Base-by-base conservation (phyloP, 2,329 filamentous ascomycete genomes). In the Fusarium sp. region DNA sequence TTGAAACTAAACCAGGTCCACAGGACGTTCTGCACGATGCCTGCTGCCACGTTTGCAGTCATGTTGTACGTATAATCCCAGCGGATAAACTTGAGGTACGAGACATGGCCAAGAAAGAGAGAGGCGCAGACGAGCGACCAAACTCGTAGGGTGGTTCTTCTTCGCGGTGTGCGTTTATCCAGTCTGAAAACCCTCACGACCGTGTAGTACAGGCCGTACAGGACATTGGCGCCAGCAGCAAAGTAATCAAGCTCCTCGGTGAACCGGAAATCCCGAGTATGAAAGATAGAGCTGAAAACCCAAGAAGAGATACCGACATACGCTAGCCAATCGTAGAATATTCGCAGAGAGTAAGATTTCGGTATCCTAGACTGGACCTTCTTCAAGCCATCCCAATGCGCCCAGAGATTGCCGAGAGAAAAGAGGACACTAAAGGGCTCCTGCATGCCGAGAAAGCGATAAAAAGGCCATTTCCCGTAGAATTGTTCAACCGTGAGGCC, bases 11-110 rank as follows among this genome's bases (percentile, higher is more conserved):
- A 98, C 82, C 89, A 93, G 48, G 88, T 93, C 96, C 96, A 98
- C 66, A 98, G 84, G 8, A 91, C 59, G 78, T 98, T 98, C 80
- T 95, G 92, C 9, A 95, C 82, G 45, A 95, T 86, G 8, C 96
- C 96, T 17, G 93, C 89, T 7, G 89, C 90, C 26, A 99, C 93
- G 79, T 98, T 99, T 58, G 95, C 96, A 4, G 93, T 91, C 95
- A 99, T 98, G 81, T 99, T 99, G 85, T 99, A 99, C 10, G 92
- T 93, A 82, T 99, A 99, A 82, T 98, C 93, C 93, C 96, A 99
- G 24, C 88, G 86, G 86, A 95, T 94, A 76, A 94, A 90, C 79
- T 92, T 94, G 62, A 99, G 87, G 82, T 98, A 99, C 51, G 86
- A 88, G 54, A 98, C 90, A 81, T 99, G 96, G 62, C 89, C 85